Evolutionary conservation across 108 stramenopile species (phyloP).

Genomic region (Craspedostauros australis): DNA sequence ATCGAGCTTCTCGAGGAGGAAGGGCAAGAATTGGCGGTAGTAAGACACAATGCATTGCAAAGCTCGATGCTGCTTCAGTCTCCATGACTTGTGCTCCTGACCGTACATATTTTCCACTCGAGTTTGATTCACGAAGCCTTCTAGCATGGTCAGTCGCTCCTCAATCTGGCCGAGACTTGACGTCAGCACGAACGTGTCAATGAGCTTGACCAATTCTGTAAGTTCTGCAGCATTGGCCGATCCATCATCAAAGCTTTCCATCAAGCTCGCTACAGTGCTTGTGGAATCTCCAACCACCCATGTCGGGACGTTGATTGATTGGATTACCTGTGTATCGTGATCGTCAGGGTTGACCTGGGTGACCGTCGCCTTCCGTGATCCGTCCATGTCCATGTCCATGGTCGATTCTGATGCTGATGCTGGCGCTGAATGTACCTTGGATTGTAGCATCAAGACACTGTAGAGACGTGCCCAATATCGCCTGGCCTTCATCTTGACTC

Average conservation of each 20-base stretch:
- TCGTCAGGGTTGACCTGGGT: neutral
- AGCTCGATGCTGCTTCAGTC: conserved; percentile 26
- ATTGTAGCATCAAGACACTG: conserved; percentile 11
- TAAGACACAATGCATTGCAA: conserved; percentile 64
- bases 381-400: no score
- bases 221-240: conserved; percentile 9
- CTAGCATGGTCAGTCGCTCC: conserved; percentile 51
- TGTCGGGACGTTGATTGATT: neutral
- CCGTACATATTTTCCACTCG: conserved; percentile 2
- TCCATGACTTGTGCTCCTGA: neutral
- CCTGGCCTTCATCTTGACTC: conserved; percentile 34
- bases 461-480: conserved; percentile 62
- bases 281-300: neutral
- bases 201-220: conserved; percentile 49
- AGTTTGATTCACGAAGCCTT: conserved; percentile 46
- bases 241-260: conserved; percentile 11
- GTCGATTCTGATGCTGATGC: no score
- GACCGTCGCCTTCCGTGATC: no score
- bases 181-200: conserved; percentile 82
- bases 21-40: conserved; percentile 62
- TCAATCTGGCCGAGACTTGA: conserved; percentile 64
- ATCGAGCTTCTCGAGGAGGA: conserved; percentile 22
- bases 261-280: no score
- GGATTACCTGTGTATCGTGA: neutral
- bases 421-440: conserved; percentile 12